Evolutionary conservation across 148 eudicot genomes (phyloP).

Genomic region (Arctostaphylos glauca): DNA sequence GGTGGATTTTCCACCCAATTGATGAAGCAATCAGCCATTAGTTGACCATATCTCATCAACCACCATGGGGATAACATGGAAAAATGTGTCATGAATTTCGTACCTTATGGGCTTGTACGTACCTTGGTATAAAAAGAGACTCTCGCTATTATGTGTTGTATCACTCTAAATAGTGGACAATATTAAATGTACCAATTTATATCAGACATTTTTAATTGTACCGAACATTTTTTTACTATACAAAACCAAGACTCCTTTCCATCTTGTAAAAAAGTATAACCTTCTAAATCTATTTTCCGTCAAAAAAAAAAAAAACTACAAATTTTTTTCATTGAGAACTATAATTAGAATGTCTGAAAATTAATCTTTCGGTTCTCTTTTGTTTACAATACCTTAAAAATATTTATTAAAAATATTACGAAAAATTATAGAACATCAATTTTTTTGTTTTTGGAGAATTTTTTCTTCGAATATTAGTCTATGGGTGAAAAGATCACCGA

Average conservation of each 20-base stretch:
- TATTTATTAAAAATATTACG: neutral
- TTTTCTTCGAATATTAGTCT: neutral
- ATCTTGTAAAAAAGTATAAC: neutral
- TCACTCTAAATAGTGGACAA: too few relatives aligned
- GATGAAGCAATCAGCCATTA: neutral
- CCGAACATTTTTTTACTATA: neutral
- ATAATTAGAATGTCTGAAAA: neutral
- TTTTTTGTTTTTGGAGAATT: neutral
- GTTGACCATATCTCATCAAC: neutral
- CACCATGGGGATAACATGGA: too few relatives aligned
- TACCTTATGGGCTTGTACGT: too few relatives aligned
- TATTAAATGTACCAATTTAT: too few relatives aligned
- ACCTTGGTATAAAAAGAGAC: too few relatives aligned
- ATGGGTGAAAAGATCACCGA: too few relatives aligned
- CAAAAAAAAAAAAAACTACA: too few relatives aligned
- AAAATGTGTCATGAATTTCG: too few relatives aligned
- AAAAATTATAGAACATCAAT: neutral
- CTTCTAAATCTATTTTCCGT: neutral
- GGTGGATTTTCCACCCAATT: slow-evolving; percentile 1
- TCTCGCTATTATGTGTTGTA: too few relatives aligned
- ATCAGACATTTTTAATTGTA: too few relatives aligned
- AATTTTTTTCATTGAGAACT: neutral
- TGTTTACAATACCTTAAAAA: neutral
- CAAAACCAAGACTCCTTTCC: neutral
- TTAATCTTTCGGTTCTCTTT: neutral